A percentile compares a stretch with the other conserved stretches of the same genome.
Conservation (phyloP, 2,329 filamentous ascomycete genomes). For the Davidsoniella australis region DNA sequence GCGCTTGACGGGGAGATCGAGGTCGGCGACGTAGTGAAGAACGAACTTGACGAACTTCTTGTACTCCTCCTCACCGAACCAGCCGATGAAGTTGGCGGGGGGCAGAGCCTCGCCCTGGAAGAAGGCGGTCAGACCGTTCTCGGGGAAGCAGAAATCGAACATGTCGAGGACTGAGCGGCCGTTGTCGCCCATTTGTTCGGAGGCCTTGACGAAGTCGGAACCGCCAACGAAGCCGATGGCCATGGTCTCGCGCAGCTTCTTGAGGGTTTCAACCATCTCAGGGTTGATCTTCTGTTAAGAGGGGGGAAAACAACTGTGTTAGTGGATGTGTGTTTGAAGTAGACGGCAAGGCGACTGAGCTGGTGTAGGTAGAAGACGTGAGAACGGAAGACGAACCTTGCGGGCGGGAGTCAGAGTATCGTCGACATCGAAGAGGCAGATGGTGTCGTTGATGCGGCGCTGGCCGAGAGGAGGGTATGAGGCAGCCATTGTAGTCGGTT, state of each 20-base stretch:
- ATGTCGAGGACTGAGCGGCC: constrained; percentile 56
- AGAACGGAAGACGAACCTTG: constrained; percentile 34
- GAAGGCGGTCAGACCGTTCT: constrained; percentile 89
- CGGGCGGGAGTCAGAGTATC: constrained; percentile 75
- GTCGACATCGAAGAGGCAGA: constrained; percentile 93
- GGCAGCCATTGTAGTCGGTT: constrained; percentile 23
- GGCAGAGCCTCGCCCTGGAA: constrained; percentile 62
- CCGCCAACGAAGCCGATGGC: constrained; percentile 88
- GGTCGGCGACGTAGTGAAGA: constrained; percentile 68
- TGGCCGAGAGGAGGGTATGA: constrained; percentile 59
- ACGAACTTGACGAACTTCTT: constrained; percentile 61
- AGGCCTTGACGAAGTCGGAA: constrained; percentile 81
- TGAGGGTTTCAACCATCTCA: constrained; percentile 70
- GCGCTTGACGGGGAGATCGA: constrained; percentile 68
- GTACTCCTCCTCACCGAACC: constrained; percentile 71
- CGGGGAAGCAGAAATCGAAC: constrained; percentile 95
- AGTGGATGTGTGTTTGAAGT: background rate
- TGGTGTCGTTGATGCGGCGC: constrained; percentile 80
- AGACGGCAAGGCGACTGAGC: background rate
- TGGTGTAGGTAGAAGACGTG: background rate
- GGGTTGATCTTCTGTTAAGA: constrained; percentile 43
- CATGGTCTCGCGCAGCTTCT: constrained; percentile 66
- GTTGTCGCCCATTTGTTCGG: constrained; percentile 72
- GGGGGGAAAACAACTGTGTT: constrained; percentile 5
- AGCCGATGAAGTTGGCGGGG: constrained; percentile 75